Evolutionary conservation across 257 asterid genomes (phyloP).

Genomic region (Cinchona pubescens): DNA sequence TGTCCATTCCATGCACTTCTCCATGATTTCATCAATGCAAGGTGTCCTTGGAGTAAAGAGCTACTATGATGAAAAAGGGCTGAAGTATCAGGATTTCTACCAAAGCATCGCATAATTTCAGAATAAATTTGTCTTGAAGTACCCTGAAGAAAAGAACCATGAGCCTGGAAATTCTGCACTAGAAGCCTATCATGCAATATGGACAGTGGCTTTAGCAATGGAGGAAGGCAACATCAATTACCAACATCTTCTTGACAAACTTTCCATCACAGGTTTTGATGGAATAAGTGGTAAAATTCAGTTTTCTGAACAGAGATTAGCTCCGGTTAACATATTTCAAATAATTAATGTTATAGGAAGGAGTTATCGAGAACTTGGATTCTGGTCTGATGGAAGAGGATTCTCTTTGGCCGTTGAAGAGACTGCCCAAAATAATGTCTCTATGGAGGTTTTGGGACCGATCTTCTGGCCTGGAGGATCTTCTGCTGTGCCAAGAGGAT

Average conservation of each 20-base stretch:
- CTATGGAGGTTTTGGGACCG: constrained; percentile 30
- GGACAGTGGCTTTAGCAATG: constrained; percentile 27
- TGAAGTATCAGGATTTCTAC: constrained; percentile 17
- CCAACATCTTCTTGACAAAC: constrained; percentile 2
- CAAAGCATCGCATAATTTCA: constrained; percentile 18
- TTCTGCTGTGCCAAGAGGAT: constrained; percentile 30
- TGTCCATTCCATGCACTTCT: constrained; percentile 27
- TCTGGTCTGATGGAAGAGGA: constrained; percentile 29
- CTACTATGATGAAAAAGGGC: constrained; percentile 3
- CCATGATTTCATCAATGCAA: constrained; percentile 26
- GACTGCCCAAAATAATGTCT: not conserved
- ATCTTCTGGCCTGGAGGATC: constrained; percentile 42
- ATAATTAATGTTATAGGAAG: constrained; percentile 35
- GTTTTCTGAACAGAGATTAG: constrained; percentile 19
- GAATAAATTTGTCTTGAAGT: constrained; percentile 5
- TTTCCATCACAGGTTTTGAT: not conserved
- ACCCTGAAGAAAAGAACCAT: constrained; percentile 25
- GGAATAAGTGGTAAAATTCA: constrained; percentile 34
- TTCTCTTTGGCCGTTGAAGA: constrained; percentile 20
- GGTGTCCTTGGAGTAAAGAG: constrained; percentile 32
- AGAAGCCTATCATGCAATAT: constrained; percentile 32
- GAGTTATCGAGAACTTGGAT: constrained; percentile 32
- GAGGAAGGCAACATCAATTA: not conserved
- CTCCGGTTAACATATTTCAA: constrained; percentile 18
- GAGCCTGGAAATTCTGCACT: constrained; percentile 34